Base-by-base conservation (phyloP, 768 basidiomycete species). In the Tremella fuciformis region DNA sequence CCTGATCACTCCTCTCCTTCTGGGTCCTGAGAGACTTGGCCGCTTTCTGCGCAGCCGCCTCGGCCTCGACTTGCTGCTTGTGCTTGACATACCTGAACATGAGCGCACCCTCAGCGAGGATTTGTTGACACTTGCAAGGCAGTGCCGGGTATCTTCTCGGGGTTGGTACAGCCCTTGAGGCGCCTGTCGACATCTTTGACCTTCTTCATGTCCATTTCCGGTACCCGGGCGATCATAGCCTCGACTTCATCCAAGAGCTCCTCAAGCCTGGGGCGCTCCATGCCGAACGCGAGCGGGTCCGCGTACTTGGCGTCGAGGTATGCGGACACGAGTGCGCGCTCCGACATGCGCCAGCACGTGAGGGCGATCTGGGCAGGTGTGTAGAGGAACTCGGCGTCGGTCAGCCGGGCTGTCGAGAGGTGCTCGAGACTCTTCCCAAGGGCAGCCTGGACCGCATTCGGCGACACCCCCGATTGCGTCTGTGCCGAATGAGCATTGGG, bases 331-430 rank as follows among this genome's bases (percentile, higher is more conserved):
- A 90, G 77, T 0, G 81, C 75, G 0, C 87, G 84, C 16, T 84
- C 80, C 4, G 83, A 84, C 15, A 89, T 80, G 6, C 84, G 84
- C 58, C 92, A 80, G 25, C 86, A 84, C 0, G 91, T 87, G 15
- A 94, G 81, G 1, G 91, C 90, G 67, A 98, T 91, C 78, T 98
- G 96, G 3, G 93, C 88, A 1, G 96, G 94, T 6, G 90, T 82
- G 74, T 89, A 96, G 54, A 93, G 82, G 70, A 98, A 84, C 73
- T 98, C 94, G 19, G 85, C 86, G 71, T 97, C 91, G 11, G 91
- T 93, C 26, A 92, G 80, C 11, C 94, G 87, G 19, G 92, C 87
- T n/a, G 82, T 81, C 37, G 88, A 84, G 60, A 90, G 82, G 70
- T 87, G 80, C 25, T 78, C 79, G 51, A 89, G 75, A 1, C 90